These are phyloP conservation scores for Phoenix roebelenii DNA, from an alignment of 176 grass and related monocot genomes.

Conservation along the genomic window DNA sequence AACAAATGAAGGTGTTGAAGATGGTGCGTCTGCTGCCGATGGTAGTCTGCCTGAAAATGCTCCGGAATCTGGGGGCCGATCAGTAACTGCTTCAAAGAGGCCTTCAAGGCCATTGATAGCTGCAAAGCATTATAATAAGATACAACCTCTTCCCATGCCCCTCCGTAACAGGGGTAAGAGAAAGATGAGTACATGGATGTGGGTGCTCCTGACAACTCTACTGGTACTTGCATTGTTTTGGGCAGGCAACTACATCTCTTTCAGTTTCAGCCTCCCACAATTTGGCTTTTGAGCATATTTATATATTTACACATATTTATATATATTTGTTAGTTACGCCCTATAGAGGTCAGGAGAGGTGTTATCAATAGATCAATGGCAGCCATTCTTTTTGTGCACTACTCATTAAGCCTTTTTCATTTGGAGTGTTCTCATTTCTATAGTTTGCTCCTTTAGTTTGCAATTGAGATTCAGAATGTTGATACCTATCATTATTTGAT, in stretches of 20 bases:
- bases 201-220: slow-evolving; percentile 27
- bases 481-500: too few species aligned
- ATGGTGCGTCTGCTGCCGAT: slow-evolving; percentile 18
- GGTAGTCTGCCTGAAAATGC: slow-evolving; percentile 23
- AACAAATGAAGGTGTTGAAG: background rate
- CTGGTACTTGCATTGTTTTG: slow-evolving; percentile 45
- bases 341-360: too few species aligned
- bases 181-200: slow-evolving; percentile 55
- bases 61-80: slow-evolving; percentile 20
- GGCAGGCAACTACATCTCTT: slow-evolving; percentile 42
- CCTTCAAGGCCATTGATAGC: slow-evolving; percentile 16
- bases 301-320: too few species aligned
- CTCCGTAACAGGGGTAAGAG: slow-evolving; percentile 55
- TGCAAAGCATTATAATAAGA: slow-evolving; percentile 50
- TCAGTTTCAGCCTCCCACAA: slow-evolving; percentile 23
- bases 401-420: too few species aligned
- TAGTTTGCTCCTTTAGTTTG: too few species aligned
- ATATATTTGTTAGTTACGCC: too few species aligned
- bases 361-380: too few species aligned
- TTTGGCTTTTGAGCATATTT: background rate
- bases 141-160: slow-evolving; percentile 50
- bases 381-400: too few species aligned
- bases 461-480: too few species aligned
- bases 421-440: too few species aligned
- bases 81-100: slow-evolving; percentile 17